A percentile compares a stretch with the other conserved stretches of the same genome.
phyloP scores from a whole-genome alignment of 768 basidiomycete species.

The Obba rivulosa region DNA sequence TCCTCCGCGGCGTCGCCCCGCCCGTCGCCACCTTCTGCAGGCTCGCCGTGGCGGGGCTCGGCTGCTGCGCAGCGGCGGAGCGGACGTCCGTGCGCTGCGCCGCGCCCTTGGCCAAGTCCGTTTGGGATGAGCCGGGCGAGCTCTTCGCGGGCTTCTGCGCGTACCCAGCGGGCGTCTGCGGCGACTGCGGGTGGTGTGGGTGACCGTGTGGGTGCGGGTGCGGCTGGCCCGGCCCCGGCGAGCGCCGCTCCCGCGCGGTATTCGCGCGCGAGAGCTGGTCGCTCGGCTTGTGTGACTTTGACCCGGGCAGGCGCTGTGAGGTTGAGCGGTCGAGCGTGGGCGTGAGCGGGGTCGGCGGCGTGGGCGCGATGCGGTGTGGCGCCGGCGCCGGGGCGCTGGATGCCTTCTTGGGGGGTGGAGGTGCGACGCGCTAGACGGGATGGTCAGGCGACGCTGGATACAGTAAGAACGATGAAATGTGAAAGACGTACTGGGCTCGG shows the following conservation, averaged over 20 bases:
- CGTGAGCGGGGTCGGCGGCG: conserved; percentile 58
- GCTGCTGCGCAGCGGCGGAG: conserved; percentile 32
- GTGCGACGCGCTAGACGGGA: conserved; percentile 30
- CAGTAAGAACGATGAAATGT: conserved; percentile 2
- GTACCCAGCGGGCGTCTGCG: conserved; percentile 5
- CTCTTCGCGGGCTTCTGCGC: conserved; percentile 14
- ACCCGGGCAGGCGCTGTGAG: conserved; percentile 69
- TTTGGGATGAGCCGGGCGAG: conserved; percentile 45
- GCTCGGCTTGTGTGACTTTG: conserved; percentile 35
- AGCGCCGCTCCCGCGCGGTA: conserved; percentile 60
- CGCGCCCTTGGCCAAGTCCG: conserved; percentile 35
- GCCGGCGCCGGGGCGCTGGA: conserved; percentile 34
- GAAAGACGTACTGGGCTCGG: conserved; percentile 48
- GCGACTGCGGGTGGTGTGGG: conserved; percentile 5
- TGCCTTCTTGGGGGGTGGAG: conserved; percentile 39
- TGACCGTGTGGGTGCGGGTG: conserved; percentile 15
- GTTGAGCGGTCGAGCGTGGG: conserved; percentile 82
- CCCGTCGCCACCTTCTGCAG: conserved; percentile 61
- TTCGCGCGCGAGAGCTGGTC: conserved; percentile 53
- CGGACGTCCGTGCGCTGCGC: conserved; percentile 8
- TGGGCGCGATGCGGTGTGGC: conserved; percentile 71
- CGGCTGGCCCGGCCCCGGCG: conserved; percentile 25
- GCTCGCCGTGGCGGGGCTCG: conserved; percentile 58
- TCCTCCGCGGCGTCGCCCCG: conserved; percentile 76
- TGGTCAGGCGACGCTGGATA: conserved; percentile 8